Percentiles rank a stretch among this genome's conserved stretches.
phyloP scores from a whole-genome alignment of 2,329 filamentous ascomycete species.

The Paramyrothecium sp. region DNA sequence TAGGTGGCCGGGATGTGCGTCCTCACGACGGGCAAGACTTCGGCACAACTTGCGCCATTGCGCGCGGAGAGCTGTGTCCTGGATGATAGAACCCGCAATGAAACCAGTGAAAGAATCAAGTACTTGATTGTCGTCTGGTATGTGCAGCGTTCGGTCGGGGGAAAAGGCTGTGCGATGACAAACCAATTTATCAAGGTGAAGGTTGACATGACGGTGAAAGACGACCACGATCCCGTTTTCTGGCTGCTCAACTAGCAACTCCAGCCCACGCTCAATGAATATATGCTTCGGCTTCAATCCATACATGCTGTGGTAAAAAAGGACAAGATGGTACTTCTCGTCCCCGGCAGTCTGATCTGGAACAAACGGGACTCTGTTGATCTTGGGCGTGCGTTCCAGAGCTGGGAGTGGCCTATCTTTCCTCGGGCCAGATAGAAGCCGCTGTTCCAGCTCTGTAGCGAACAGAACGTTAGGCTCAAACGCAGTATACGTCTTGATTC shows the following conservation, averaged over 20 bases:
- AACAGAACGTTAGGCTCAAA: slow-evolving; percentile 52
- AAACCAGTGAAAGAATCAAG: slow-evolving; percentile 54
- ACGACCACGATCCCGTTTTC: slow-evolving; percentile 46
- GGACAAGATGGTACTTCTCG: slow-evolving; percentile 50
- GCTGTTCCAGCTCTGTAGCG: slow-evolving; percentile 39
- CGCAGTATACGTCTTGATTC: slow-evolving; percentile 49
- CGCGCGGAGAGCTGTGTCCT: slow-evolving; percentile 30
- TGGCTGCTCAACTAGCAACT: slow-evolving; percentile 40
- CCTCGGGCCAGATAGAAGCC: slow-evolving; percentile 19
- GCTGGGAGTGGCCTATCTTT: slow-evolving; percentile 35
- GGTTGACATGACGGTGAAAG: slow-evolving; percentile 49
- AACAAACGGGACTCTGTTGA: slow-evolving; percentile 38
- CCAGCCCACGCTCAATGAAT: slow-evolving; percentile 44
- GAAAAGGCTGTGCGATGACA: slow-evolving; percentile 45
- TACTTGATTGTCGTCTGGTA: slow-evolving; percentile 41
- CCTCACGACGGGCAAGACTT: slow-evolving; percentile 35
- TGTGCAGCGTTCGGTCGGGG: slow-evolving; percentile 38
- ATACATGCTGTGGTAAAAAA: slow-evolving; percentile 66
- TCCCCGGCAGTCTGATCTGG: slow-evolving; percentile 19
- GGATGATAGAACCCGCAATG: slow-evolving; percentile 42
- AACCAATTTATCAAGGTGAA: slow-evolving; percentile 46
- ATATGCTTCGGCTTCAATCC: slow-evolving; percentile 49
- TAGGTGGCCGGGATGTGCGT: slow-evolving; percentile 34
- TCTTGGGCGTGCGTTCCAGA: slow-evolving; percentile 34
- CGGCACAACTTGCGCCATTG: slow-evolving; percentile 55